Base-by-base conservation (phyloP, 2,329 filamentous ascomycete genomes). In the Verticillium dahliae region DNA sequence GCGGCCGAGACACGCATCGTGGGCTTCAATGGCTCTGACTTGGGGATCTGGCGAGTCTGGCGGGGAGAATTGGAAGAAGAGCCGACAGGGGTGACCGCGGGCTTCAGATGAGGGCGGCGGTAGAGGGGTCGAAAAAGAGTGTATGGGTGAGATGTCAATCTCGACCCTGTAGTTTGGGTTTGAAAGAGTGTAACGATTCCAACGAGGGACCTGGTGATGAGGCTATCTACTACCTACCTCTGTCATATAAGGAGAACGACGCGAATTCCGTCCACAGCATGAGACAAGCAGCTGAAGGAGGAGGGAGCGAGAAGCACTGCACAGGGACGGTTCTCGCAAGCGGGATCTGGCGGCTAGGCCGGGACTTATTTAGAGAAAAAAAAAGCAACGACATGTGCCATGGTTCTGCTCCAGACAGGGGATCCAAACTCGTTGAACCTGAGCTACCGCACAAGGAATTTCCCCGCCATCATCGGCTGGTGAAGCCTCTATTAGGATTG, bases 1-100 rank as follows among this genome's bases (percentile, higher is more conserved):
- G 38, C 56, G 1, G 60, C 38, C 5, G 61, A 56, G 62, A 65
- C n/a, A n/a, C 60, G 62, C 65, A 65, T 65, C n/a, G n/a, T 50
- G 52, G 18, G n/a, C 33, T 35, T 22, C 18, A 22, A 15, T 15
- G 6, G n/a, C 22, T 10, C 15, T n/a, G 10, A 22, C 45, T 22
- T 22, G n/a, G 9, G 45, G 22, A 15, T 45, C 39, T 45, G 15
- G 14, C n/a, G 39, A 15, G 15, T 45, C 1, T 45, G 39, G 15
- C 14, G 14, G 15, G 14, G 39, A 9, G n/a, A 22, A 22, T n/a
- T 9, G 2, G 11, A 50, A 50, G 45, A 18, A 18, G 45, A 4
- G 27, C 27, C 18, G 45, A 18, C 45, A 22, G 14, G 45, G 22
- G 34, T 33, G 10, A n/a, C 54, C 18, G 56, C 27, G 27, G 27